Base-by-base conservation (phyloP, 768 basidiomycete species). In the Russula brevipes region DNA sequence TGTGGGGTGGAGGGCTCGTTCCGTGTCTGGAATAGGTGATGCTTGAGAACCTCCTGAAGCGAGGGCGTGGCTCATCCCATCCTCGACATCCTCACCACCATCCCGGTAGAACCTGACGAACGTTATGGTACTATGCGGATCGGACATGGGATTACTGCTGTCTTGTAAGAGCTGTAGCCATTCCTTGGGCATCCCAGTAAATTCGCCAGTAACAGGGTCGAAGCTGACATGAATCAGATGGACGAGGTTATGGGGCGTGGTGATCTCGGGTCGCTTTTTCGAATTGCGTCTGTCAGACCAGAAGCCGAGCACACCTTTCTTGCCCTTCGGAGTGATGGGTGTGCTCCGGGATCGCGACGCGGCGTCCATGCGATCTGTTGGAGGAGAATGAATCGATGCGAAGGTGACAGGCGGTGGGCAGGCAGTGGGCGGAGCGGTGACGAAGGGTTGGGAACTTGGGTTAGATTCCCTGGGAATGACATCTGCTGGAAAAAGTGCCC, bases 211-310 rank as follows among this genome's bases (percentile, higher is more conserved):
- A 60, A 93, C 95, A 6, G 92, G 91, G 75, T 99, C 98, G 85
- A 98, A 98, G 63, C 96, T 96, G 72, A 99, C 97, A 73, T 99
- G 97, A 3, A 96, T 98, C 70, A 99, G 88, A 78, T 98, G 96
- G 44, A 98, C 96, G 39, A 96, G 97, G 76, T 99, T 97, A 73
- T 96, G 98, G 0, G 97, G 97, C 0, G 94, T 95, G 73, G 91
- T 94, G 79, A 99, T 98, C 76, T 96, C 94, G 16, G 84, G 85
- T 12, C 88, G 84, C 75, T 90, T 92, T 42, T 82, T 81, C 60
- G 83, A 79, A 72, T 82, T 86, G 74, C 92, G 86, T 69, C 92
- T 85, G 72, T 91, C 86, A 44, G 88, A 82, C 70, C 91, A 81
- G 73, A 81, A 80, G 36, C 76, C 77, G 30, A 81, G 70, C 72